Evolutionary conservation across 2,329 filamentous ascomycete genomes (phyloP), one percentile per base, ranked within the genome.

Genomic region (Fusarium aywerte): DNA sequence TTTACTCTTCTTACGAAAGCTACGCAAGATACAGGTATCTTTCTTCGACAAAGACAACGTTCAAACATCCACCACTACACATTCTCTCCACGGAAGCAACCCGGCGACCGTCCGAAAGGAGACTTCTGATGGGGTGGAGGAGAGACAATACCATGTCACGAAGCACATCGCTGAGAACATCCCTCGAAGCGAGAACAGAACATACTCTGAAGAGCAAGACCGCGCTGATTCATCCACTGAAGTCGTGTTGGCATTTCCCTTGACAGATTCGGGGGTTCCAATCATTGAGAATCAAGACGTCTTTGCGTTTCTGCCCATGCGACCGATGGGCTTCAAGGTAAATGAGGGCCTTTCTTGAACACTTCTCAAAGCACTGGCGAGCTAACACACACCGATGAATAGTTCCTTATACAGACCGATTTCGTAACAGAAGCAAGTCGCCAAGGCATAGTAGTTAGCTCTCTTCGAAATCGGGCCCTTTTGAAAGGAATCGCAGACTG

Each of bases 331-430:
- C 1, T 83, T 84, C 68, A 81, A 79, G 38, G 80, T 81, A 62
- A 58, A 73, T 18, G 5, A n/a, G 0, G 2, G 8, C 3, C 10
- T 8, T 29, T 7, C 11, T 18, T 3, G 4, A 15, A 6, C 3
- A 15, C 3, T 3, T 12, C n/a, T 3, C 1, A 7, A 2, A 4
- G 2, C 8, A 4, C 15, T 3, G 7, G 5, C 15, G 11, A 1
- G n/a, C 60, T 55, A 13, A 48, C 13, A 15, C 3, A 2, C 4
- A n/a, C 6, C 13, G 4, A 5, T 16, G 3, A 8, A 15, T 10
- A 80, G 74, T 85, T 85, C 40, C 67, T 85, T 2, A 81, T 86
- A 12, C 83, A 85, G 10, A 76, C 80, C 8, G 83, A 85, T 61
- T 85, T 85, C 54, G 80, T 82, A 36, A 84, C 80, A 0, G 69